Percentiles rank a stretch among this genome's conserved stretches.
These are phyloP conservation scores for Ulmus americana DNA, from an alignment of 331 rosid genomes.

Conservation along the genomic window DNA sequence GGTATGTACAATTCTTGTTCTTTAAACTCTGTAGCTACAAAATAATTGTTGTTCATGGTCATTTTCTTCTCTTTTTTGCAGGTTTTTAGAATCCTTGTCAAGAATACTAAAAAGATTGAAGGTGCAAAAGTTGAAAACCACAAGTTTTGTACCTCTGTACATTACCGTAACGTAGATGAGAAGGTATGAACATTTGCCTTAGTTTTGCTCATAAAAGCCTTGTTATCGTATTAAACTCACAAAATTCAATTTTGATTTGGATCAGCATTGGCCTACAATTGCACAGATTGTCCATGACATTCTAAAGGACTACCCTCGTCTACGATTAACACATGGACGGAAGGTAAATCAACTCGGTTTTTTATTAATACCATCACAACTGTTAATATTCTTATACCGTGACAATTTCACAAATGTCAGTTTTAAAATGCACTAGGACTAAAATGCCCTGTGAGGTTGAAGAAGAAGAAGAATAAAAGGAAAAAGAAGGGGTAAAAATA, in stretches of 20 bases:
- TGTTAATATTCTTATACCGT: background rate
- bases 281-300: slow-evolving; percentile 82
- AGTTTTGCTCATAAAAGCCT: too few relatives aligned
- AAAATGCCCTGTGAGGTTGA: too few relatives aligned
- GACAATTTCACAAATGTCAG: background rate
- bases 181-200: slow-evolving; percentile 33
- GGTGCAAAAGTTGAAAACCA: slow-evolving; percentile 87
- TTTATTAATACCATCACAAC: background rate
- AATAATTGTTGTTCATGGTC: background rate
- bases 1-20: slow-evolving; percentile 33
- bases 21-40: background rate
- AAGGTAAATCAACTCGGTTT: slow-evolving; percentile 38
- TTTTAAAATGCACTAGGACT: too few relatives aligned
- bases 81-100: slow-evolving; percentile 81
- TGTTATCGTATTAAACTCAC: background rate
- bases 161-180: slow-evolving; percentile 90
- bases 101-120: slow-evolving; percentile 55
- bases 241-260: slow-evolving; percentile 1
- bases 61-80: slow-evolving; percentile 25
- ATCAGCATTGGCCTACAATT: slow-evolving; percentile 70
- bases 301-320: slow-evolving; percentile 65
- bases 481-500: too few relatives aligned
- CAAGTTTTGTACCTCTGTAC: slow-evolving; percentile 93
- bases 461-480: too few relatives aligned
- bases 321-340: slow-evolving; percentile 82